Conservation (phyloP, 2,329 filamentous ascomycete species). For the Aquanectria penicillioides region DNA sequence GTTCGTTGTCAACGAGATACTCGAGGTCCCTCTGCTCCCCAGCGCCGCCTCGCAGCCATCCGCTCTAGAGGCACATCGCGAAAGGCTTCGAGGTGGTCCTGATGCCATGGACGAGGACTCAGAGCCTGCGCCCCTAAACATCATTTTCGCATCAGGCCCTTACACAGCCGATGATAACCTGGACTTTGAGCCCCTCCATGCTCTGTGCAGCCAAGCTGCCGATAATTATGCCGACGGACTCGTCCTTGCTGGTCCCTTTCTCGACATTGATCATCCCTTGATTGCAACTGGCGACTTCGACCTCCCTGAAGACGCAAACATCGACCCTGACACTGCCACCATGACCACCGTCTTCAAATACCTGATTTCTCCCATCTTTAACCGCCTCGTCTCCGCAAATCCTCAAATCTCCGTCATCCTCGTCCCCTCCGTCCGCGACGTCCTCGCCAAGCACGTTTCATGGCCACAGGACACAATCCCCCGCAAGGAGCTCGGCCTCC, state of each 20-base stretch:
- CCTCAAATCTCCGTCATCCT: slow-evolving; percentile 85
- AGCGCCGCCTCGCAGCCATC: slow-evolving; percentile 76
- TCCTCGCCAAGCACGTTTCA: slow-evolving; percentile 82
- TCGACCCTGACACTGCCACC: slow-evolving; percentile 81
- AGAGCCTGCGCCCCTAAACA: slow-evolving; percentile 72
- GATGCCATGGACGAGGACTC: slow-evolving; percentile 67
- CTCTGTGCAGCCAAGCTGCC: slow-evolving; percentile 81
- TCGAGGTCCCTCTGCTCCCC: slow-evolving; percentile 79
- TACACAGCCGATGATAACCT: slow-evolving; percentile 95
- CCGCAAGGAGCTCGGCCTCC: slow-evolving; percentile 79
- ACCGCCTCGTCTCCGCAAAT: slow-evolving; percentile 74
- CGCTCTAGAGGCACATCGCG: slow-evolving; percentile 73
- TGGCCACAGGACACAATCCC: slow-evolving; percentile 77
- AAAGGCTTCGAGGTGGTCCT: slow-evolving; percentile 72
- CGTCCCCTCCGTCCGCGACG: slow-evolving; percentile 84
- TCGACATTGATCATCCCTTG: slow-evolving; percentile 90
- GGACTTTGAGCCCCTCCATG: slow-evolving; percentile 86
- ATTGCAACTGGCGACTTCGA: slow-evolving; percentile 84
- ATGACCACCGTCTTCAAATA: slow-evolving; percentile 85
- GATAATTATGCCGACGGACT: slow-evolving; percentile 81
- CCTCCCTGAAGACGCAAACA: slow-evolving; percentile 71
- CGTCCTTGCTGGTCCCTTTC: slow-evolving; percentile 85
- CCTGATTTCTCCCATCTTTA: slow-evolving; percentile 78
- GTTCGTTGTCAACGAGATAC: slow-evolving; percentile 81
- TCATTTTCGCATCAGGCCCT: slow-evolving; percentile 84